A percentile compares a stretch with the other conserved stretches of the same genome.
phyloP scores from a whole-genome alignment of 2,329 filamentous ascomycete genomes.

The Curvularia lunata region DNA sequence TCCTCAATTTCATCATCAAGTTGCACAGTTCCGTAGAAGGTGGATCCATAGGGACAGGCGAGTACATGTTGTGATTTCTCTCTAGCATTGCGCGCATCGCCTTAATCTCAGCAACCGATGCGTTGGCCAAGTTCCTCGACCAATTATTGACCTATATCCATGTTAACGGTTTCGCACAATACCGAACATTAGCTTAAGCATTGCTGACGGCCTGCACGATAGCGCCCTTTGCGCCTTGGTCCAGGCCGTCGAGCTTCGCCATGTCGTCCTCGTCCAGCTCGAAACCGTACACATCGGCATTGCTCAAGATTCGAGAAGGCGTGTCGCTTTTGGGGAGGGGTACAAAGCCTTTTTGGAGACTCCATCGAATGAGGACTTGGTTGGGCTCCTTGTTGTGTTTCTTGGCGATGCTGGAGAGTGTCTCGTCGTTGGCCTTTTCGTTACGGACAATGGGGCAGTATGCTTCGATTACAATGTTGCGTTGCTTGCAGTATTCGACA shows the following conservation, averaged over 20 bases:
- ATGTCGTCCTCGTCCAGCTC: slow-evolving; percentile 47
- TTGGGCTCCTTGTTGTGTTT: slow-evolving; percentile 77
- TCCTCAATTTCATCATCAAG: not conserved
- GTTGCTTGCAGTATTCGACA: slow-evolving; percentile 63
- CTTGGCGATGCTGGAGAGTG: slow-evolving; percentile 67
- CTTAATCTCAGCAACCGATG: not conserved
- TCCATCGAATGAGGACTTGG: slow-evolving; percentile 81
- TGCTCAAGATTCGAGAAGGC: slow-evolving; percentile 42
- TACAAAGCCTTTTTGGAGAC: slow-evolving; percentile 71
- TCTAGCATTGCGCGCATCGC: not conserved
- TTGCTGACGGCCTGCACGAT: slow-evolving; percentile 40
- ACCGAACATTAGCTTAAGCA: not conserved
- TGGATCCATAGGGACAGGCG: not conserved
- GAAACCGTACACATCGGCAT: slow-evolving; percentile 48
- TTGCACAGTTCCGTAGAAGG: not conserved
- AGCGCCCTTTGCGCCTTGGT: slow-evolving; percentile 42
- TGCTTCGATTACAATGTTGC: slow-evolving; percentile 66
- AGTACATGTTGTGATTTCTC: not conserved
- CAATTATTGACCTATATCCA: not conserved
- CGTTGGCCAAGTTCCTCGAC: not conserved
- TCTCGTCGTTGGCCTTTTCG: slow-evolving; percentile 72
- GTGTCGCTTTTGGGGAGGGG: slow-evolving; percentile 51
- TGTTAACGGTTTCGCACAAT: not conserved
- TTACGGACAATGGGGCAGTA: slow-evolving; percentile 74
- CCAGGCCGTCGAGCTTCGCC: slow-evolving; percentile 42